These are phyloP conservation scores for Rutstroemia sp. DNA, from an alignment of 2,329 filamentous ascomycete genomes.

Conservation along the genomic window DNA sequence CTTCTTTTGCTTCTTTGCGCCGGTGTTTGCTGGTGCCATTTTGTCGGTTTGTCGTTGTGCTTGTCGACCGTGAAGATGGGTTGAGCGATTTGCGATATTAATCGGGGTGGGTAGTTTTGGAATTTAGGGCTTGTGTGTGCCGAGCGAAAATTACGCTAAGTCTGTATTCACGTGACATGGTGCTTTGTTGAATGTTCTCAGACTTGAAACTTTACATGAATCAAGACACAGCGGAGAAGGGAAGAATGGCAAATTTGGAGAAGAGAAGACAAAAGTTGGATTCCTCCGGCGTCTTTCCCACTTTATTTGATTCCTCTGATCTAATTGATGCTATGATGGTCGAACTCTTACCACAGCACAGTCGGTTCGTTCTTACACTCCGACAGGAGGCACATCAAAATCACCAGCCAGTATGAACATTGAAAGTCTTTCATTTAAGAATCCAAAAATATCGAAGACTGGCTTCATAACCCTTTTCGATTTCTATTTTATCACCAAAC, in stretches of 20 bases:
- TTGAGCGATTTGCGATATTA: not conserved
- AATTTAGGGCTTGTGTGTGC: constrained; percentile 12
- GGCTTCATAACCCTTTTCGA: not conserved
- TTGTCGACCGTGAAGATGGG: constrained; percentile 9
- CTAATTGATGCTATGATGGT: too few relatives aligned
- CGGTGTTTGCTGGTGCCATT: constrained; percentile 47
- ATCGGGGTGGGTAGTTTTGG: constrained; percentile 8
- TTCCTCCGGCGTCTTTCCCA: too few relatives aligned
- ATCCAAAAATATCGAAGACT: too few relatives aligned
- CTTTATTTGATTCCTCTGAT: too few relatives aligned
- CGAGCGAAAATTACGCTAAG: constrained; percentile 6
- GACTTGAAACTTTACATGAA: not conserved
- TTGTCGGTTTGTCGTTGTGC: constrained; percentile 11
- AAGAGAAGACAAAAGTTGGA: too few relatives aligned
- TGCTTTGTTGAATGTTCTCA: not conserved
- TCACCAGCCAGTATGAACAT: too few relatives aligned
- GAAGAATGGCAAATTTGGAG: too few relatives aligned
- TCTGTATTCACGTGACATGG: not conserved
- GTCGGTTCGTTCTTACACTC: too few relatives aligned
- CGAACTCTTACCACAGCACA: too few relatives aligned
- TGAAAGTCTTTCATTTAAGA: too few relatives aligned
- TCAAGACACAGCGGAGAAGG: too few relatives aligned
- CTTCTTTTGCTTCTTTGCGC: constrained; percentile 77
- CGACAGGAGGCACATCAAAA: too few relatives aligned
- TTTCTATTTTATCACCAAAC: not conserved